Evolutionary conservation across 805 yeast genomes (phyloP).

Genomic region (Clavispora fructus): DNA sequence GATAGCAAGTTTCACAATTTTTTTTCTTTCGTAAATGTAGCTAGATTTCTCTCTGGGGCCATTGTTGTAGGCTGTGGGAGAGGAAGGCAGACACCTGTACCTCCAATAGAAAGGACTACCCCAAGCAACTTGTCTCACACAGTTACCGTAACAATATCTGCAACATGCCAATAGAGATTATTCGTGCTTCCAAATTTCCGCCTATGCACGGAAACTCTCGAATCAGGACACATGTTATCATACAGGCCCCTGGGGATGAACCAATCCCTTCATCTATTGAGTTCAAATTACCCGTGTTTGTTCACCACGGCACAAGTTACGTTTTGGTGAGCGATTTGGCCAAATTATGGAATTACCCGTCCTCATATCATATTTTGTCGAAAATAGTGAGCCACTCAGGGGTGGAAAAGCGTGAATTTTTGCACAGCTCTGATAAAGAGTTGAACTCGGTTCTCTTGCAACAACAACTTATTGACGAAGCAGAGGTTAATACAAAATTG

Average conservation of each 20-base stretch:
- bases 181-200: background rate
- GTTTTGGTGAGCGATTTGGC: conserved; percentile 31
- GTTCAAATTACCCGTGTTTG: conserved; percentile 10
- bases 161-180: background rate
- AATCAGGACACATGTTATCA: conserved; percentile 5
- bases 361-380: conserved; percentile 36
- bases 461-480: conserved; percentile 14
- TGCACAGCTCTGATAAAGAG: conserved; percentile 9
- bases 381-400: conserved; percentile 20
- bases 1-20: no score
- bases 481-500: conserved; percentile 15
- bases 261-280: conserved; percentile 2
- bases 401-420: conserved; percentile 15
- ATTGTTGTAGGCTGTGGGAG: no score
- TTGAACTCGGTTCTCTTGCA: conserved; percentile 21
- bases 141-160: background rate
- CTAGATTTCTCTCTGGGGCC: no score
- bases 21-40: no score
- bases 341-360: conserved; percentile 34
- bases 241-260: conserved; percentile 4
- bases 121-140: background rate
- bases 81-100: background rate
- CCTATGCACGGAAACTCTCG: conserved; percentile 3
- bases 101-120: background rate
- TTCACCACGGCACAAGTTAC: conserved; percentile 7